A percentile compares a stretch with the other conserved stretches of the same genome.
phyloP scores from a whole-genome alignment of 169 alveolate genomes.

The Eimeria necatrix region DNA sequence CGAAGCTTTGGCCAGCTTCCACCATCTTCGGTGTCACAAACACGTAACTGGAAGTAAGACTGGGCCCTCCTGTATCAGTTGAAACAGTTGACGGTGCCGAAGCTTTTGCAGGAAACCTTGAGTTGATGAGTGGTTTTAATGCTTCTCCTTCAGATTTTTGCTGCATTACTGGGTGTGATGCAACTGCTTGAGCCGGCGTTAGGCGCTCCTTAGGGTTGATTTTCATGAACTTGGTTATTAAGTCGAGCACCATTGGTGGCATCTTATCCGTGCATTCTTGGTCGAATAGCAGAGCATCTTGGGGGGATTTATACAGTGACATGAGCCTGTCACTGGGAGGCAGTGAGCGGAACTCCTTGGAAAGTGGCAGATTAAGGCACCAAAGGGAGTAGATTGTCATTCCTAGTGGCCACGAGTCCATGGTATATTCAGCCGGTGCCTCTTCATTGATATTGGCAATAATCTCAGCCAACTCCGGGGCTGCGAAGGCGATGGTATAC shows the following conservation, averaged over 20 bases:
- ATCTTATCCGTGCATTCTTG: neutral
- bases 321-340: neutral
- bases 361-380: constrained; percentile 50
- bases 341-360: neutral
- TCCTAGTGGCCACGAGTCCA: constrained; percentile 77
- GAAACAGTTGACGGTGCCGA: constrained; percentile 3
- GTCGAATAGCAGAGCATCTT: neutral
- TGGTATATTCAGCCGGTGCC: neutral
- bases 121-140: neutral
- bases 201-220: constrained; percentile 14
- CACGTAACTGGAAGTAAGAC: constrained; percentile 31
- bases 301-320: neutral
- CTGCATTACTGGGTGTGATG: constrained; percentile 43
- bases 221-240: neutral
- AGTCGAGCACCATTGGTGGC: constrained; percentile 11
- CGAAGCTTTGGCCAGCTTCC: neutral
- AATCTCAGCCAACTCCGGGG: constrained; percentile 62
- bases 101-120: neutral
- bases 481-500: constrained; percentile 1
- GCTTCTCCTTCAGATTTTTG: neutral
- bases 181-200: constrained; percentile 47
- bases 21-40: neutral
- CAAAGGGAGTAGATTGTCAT: constrained; percentile 58
- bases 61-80: neutral
- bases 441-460: neutral